Conservation (phyloP, 2,329 filamentous ascomycete genomes). For the Seiridium unicorne region DNA sequence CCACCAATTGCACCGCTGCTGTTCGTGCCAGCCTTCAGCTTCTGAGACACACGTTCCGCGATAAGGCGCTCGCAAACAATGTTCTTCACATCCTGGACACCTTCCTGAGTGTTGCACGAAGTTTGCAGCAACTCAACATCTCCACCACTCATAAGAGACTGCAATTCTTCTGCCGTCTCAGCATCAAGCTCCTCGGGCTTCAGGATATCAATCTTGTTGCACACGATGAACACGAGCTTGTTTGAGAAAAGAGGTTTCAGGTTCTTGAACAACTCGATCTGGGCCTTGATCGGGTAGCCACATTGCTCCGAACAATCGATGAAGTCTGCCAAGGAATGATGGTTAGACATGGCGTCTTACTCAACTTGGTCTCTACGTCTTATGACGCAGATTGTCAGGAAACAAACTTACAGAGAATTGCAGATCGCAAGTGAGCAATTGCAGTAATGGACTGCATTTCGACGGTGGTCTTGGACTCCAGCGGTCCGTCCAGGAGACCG, state of each 20-base stretch:
- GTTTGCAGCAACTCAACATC: constrained; percentile 92
- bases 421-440: constrained; percentile 92
- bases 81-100: constrained; percentile 93
- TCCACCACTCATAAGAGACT: constrained; percentile 77
- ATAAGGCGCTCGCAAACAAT: constrained; percentile 90
- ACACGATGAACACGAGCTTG: constrained; percentile 92
- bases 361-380: background rate
- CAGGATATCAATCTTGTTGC: constrained; percentile 97
- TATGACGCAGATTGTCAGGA: background rate
- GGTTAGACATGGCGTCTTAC: background rate
- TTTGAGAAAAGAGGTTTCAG: constrained; percentile 97
- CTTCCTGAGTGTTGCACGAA: constrained; percentile 92
- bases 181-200: constrained; percentile 82
- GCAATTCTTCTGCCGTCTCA: constrained; percentile 74
- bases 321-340: constrained; percentile 53
- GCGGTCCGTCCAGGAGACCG: constrained; percentile 94
- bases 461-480: constrained; percentile 99
- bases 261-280: constrained; percentile 92
- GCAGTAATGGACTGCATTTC: constrained; percentile 99
- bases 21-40: constrained; percentile 87
- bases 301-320: constrained; percentile 73
- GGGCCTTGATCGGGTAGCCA: constrained; percentile 87
- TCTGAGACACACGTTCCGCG: constrained; percentile 90
- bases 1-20: constrained; percentile 73
- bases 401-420: constrained; percentile 63